Evolutionary conservation across 257 asterid species (phyloP).

Genomic region (Solanum virginianum): DNA sequence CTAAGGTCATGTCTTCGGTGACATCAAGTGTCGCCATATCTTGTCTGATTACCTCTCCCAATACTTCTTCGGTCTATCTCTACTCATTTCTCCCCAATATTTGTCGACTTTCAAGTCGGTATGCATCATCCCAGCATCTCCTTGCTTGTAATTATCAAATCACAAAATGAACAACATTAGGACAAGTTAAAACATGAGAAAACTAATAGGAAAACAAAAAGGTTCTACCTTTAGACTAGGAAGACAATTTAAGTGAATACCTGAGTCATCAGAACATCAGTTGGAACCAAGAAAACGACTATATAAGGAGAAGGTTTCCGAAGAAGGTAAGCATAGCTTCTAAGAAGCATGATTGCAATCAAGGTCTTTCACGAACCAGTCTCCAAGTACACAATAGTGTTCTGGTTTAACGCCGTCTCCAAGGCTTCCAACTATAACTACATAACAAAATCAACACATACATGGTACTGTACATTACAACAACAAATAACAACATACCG

Average conservation of each 20-base stretch:
- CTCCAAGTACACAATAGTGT: slow-evolving; percentile 68
- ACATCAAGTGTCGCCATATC: too few species aligned
- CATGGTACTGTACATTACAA: too few species aligned
- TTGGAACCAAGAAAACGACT: slow-evolving; percentile 81
- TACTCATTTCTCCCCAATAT: slow-evolving; percentile 69
- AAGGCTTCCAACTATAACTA: slow-evolving; percentile 80
- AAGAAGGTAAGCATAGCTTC: slow-evolving; percentile 41
- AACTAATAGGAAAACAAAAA: too few species aligned
- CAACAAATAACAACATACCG: too few species aligned
- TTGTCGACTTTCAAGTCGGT: slow-evolving; percentile 69
- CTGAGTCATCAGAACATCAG: slow-evolving; percentile 62
- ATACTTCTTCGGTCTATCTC: too few species aligned
- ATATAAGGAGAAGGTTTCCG: slow-evolving; percentile 49
- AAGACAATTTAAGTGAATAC: slow-evolving; percentile 5
- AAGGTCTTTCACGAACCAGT: slow-evolving; percentile 83
- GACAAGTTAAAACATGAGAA: too few species aligned
- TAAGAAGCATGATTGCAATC: slow-evolving; percentile 75
- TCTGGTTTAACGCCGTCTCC: slow-evolving; percentile 46
- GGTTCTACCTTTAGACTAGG: neutral
- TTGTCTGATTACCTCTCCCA: too few species aligned
- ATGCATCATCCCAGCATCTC: slow-evolving; percentile 27
- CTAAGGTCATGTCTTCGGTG: too few species aligned
- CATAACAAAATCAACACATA: neutral
- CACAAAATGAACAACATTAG: too few species aligned
- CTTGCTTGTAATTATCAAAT: too few species aligned